Base-by-base conservation (phyloP, 1,284 basidiomycete species). In the Afroboletus lepidellus region DNA sequence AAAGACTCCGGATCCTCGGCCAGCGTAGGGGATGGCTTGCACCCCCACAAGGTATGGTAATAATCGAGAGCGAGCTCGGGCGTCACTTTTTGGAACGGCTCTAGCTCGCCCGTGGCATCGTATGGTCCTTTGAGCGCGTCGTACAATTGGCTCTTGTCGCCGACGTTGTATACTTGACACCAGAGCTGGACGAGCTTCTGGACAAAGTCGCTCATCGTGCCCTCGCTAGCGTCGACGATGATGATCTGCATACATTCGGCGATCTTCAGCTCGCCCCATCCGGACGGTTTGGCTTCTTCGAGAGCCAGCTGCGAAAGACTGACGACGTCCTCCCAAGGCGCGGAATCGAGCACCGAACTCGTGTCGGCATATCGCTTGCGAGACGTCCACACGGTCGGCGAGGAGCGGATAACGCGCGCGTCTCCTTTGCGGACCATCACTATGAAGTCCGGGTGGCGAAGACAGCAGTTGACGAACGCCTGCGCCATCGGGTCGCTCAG, bases 401-500 rank as follows among this genome's bases (percentile, higher is more conserved):
- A 15, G 7, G 65, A 69, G 9, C 60, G 54, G 42, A 69, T 68
- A 15, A 69, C 41, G 27, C 60, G 64, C 7, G 58, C 66, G 5
- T 57, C 37, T 13, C 69, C 67, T 41, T 62, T 66, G 47, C 70
- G 69, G 24, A 67, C 53, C 51, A 69, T 56, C 16, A 69, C 60
- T 66, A 66, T 65, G 33, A 72, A 41, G 32, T 64, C 57, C 16
- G 67, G 60, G 32, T 69, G 64, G 24, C 67, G 59, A 43, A 66
- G 50, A 52, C 69, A 70, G 30, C 45, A 58, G 37, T 67, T 64
- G 32, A 63, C 62, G 51, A 70, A 69, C 3, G 50, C 54, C 48
- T 60, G 62, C 5, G 63, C 51, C 53, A 47, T 64, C 8, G 66
- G 59, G 42, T 71, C 67, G 37, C 41, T 59, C 20, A 70, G 47